phyloP scores from a whole-genome alignment of 2,329 filamentous ascomycete genomes.

The Ophiobolus disseminans region DNA sequence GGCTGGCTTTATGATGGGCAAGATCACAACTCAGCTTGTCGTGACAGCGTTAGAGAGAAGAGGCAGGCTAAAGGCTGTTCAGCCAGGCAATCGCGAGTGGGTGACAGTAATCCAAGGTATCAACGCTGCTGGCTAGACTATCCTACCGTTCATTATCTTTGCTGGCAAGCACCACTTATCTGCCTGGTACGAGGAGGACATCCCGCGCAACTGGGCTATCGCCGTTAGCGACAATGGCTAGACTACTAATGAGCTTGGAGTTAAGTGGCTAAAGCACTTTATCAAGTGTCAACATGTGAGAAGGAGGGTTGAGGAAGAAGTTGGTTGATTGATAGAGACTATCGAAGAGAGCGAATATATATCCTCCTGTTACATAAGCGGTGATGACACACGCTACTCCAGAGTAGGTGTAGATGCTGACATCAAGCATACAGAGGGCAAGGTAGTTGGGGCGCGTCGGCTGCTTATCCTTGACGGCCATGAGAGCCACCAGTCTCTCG shows the following conservation, averaged over 20 bases:
- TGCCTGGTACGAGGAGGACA: slow-evolving; percentile 7
- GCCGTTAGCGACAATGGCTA: slow-evolving; percentile 13
- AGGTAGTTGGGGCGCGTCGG: slow-evolving; percentile 6
- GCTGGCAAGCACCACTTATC: slow-evolving; percentile 2
- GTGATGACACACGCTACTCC: no score
- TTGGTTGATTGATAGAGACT: no score
- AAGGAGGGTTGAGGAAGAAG: no score
- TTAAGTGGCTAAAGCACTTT: slow-evolving; percentile 15
- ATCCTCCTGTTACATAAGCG: no score
- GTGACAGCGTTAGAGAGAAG: slow-evolving; percentile 9
- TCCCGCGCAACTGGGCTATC: slow-evolving; percentile 4
- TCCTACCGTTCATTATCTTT: slow-evolving; percentile 7
- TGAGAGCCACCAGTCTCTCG: slow-evolving; percentile 12
- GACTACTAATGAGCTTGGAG: slow-evolving; percentile 14
- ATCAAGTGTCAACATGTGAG: no score
- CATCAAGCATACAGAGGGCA: slow-evolving; percentile 3
- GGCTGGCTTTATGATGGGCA: slow-evolving; percentile 3
- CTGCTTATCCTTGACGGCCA: slow-evolving; percentile 18
- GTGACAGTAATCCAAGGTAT: slow-evolving; percentile 12
- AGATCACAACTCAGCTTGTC: slow-evolving; percentile 1
- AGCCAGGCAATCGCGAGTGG: slow-evolving; percentile 8
- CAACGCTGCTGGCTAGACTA: slow-evolving; percentile 6
- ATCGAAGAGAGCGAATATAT: no score
- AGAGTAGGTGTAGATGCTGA: no score
- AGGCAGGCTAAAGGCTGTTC: slow-evolving; percentile 6